These are phyloP conservation scores for Parathielavia appendiculata DNA, from an alignment of 495 filamentous ascomycete species.

Conservation along the genomic window DNA sequence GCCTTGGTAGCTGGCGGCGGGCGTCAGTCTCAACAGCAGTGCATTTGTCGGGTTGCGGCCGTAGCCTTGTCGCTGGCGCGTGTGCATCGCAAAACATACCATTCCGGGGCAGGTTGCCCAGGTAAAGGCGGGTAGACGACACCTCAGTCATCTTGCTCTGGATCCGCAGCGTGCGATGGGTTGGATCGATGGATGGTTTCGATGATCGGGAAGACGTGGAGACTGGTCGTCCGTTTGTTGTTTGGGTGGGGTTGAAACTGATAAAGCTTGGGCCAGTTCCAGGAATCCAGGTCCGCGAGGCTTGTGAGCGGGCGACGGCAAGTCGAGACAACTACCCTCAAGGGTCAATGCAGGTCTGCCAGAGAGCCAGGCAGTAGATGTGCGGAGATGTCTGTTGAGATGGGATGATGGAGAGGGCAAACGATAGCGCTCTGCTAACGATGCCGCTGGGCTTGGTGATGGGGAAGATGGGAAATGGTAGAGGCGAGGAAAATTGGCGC, in stretches of 20 bases:
- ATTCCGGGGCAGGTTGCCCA: slow-evolving; percentile 94
- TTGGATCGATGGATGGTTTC: background rate
- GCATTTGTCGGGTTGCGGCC: background rate
- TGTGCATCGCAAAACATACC: slow-evolving; percentile 56
- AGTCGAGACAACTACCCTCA: background rate
- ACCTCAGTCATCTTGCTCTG: slow-evolving; percentile 63
- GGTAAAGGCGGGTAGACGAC: slow-evolving; percentile 87
- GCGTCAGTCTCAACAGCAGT: slow-evolving; percentile 14
- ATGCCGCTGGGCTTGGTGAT: background rate
- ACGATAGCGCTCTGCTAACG: background rate
- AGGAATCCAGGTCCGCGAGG: background rate
- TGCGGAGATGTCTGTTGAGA: background rate
- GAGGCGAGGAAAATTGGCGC: slow-evolving; percentile 5
- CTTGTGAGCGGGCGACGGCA: background rate
- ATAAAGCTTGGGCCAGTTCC: background rate
- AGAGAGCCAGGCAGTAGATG: background rate
- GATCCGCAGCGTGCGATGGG: slow-evolving; percentile 1
- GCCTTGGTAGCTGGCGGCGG: slow-evolving; percentile 74
- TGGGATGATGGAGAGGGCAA: background rate
- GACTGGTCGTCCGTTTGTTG: background rate
- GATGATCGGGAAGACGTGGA: slow-evolving; percentile 3
- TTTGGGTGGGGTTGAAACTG: slow-evolving; percentile 5
- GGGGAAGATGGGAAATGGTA: background rate
- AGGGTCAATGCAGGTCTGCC: background rate
- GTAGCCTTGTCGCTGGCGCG: background rate